Evolutionary conservation across 768 basidiomycete genomes (phyloP), one percentile per base, ranked within the genome.

Genomic region (Leccinellum luteum): DNA sequence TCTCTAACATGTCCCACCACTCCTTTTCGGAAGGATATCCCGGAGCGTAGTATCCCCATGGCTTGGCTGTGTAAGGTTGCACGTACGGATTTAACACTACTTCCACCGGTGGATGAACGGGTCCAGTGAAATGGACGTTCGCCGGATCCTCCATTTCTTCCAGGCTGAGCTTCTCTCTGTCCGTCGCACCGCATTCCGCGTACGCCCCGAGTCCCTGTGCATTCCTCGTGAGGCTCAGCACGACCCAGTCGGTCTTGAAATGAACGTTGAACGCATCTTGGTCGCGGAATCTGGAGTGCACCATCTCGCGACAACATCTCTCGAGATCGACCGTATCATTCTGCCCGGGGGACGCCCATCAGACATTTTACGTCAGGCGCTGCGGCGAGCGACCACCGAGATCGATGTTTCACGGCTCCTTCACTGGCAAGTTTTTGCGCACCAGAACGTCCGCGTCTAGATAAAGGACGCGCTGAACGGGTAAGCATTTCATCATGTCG

Each of bases 51-150:
- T 83, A 84, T 3, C 81, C 81, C 83, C 84, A 84, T 1, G 82
- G 82, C 59, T 84, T 85, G 8, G 81, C 73, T 1, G 78, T 79
- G 57, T 71, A 80, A 4, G 81, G 83, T 60, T 79, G 82, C n/a
- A 81, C 74, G 54, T 73, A 79, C 1, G 78, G 78, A 63, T 82
- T 82, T 59, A 84, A 64, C 12, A 83, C 76, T 5, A 74, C 69
- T 7, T 68, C 74, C 58, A 82, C 47, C 5, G 64, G 60, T 1
- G 83, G 82, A 65, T 83, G 73, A 28, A 82, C 72, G 1, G 83
- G 79, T 2, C 84, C 83, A 3, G 83, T 83, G 68, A 85, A 85
- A 62, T 84, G 84, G 13, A 85, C 79, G 58, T 85, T 76, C 10
- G 60, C 61, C 0, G 81, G 78, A 38, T 79, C 68, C 21, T 66